Evolutionary conservation across 2,329 filamentous ascomycete species (phyloP).

Genomic region (Phaeosphaeria sp.): DNA sequence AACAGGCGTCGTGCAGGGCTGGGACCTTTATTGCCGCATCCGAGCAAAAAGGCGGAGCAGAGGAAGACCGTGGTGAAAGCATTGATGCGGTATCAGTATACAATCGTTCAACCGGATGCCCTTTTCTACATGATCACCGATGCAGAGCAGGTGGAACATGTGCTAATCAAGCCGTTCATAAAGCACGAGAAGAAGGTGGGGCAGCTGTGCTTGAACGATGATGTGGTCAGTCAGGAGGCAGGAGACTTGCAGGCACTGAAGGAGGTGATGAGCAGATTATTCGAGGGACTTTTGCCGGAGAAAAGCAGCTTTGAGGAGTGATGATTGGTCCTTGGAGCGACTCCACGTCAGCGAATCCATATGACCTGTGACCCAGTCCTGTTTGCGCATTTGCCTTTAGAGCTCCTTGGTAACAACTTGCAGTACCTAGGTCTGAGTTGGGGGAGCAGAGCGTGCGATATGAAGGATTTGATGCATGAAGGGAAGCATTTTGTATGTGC

Average conservation of each 20-base stretch:
- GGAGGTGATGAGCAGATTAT: constrained; percentile 45
- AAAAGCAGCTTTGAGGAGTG: constrained; percentile 27
- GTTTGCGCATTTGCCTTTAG: too few species aligned
- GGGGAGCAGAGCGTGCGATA: too few species aligned
- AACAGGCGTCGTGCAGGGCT: constrained; percentile 46
- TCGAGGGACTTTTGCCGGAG: constrained; percentile 40
- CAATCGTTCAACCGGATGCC: constrained; percentile 50
- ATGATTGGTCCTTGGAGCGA: not conserved
- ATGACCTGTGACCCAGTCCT: too few species aligned
- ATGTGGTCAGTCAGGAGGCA: constrained; percentile 49
- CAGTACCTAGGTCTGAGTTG: too few species aligned
- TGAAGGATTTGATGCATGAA: too few species aligned
- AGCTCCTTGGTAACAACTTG: too few species aligned
- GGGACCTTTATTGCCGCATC: constrained; percentile 46
- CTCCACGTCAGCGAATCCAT: not conserved
- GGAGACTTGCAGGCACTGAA: constrained; percentile 43
- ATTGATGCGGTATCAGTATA: constrained; percentile 52
- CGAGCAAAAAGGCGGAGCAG: constrained; percentile 36
- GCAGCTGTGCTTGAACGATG: constrained; percentile 54
- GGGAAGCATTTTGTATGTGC: too few species aligned
- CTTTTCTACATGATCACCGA: constrained; percentile 54
- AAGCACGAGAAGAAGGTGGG: constrained; percentile 43
- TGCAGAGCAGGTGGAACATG: constrained; percentile 50
- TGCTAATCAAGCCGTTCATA: constrained; percentile 47
- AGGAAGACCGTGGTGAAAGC: constrained; percentile 48